Evolutionary conservation across 371 early-diverging fungal species (phyloP).

Genomic region (Mucor racemosus): DNA sequence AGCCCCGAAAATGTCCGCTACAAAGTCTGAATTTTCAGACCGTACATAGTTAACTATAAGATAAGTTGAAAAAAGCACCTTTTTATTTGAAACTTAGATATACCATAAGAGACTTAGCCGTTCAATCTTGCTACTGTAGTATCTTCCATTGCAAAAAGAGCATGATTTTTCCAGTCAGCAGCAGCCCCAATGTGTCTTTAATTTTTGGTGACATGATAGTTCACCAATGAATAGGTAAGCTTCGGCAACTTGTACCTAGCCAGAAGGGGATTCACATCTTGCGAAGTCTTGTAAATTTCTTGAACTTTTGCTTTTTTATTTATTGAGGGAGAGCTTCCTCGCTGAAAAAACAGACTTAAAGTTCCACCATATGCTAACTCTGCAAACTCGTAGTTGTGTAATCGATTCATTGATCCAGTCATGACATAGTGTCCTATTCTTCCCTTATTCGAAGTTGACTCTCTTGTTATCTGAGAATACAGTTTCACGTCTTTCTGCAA

Average conservation of each 20-base stretch:
- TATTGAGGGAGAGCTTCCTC: background rate
- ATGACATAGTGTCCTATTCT: constrained; percentile 6
- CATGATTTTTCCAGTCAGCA: background rate
- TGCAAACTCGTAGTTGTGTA: constrained; percentile 16
- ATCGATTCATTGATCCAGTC: background rate
- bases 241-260: background rate
- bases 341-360: constrained; percentile 3
- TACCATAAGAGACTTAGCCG: too few species aligned
- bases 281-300: background rate
- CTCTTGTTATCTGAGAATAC: constrained; percentile 9
- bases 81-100: too few species aligned
- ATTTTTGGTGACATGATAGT: constrained; percentile 12
- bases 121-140: too few species aligned
- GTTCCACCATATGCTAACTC: constrained; percentile 15
- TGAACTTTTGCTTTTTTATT: background rate
- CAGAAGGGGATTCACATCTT: background rate
- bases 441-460: background rate
- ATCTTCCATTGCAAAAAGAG: too few species aligned
- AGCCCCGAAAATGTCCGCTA: too few species aligned
- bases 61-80: too few species aligned
- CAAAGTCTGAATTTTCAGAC: too few species aligned
- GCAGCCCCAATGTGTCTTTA: background rate
- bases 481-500: too few species aligned
- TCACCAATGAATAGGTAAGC: constrained; percentile 10
- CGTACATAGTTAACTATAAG: too few species aligned